Evolutionary conservation across 1,139 yeast species (phyloP).

Genomic region (Nakaseomyces sp.): DNA sequence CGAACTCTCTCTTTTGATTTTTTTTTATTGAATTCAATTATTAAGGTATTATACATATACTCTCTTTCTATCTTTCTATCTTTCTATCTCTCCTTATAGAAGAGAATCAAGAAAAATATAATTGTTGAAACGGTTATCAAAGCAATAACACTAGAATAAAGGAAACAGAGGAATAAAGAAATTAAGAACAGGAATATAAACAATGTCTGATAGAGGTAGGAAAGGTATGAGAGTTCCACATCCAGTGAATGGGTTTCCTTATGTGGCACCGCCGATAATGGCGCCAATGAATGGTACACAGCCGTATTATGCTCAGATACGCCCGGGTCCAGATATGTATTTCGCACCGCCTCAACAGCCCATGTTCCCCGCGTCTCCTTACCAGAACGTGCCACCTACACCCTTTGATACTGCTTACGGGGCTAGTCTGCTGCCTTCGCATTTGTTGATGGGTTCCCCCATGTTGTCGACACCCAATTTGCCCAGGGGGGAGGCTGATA

Average conservation of each 20-base stretch:
- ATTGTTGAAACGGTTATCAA: background rate
- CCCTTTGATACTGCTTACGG: conserved; percentile 50
- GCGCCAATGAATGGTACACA: background rate
- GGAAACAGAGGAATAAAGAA: background rate
- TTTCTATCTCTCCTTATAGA: too few species aligned
- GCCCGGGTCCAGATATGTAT: conserved; percentile 1
- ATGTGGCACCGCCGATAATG: conserved; percentile 2
- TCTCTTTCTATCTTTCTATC: too few species aligned
- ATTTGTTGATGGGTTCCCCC: conserved; percentile 58
- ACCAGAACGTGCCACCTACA: conserved; percentile 35
- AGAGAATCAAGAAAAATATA: too few species aligned
- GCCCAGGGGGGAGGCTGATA: conserved; percentile 6
- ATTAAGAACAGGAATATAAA: background rate
- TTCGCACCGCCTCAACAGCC: conserved; percentile 10
- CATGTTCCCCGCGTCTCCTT: conserved; percentile 15
- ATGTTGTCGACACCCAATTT: conserved; percentile 42
- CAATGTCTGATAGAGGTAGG: conserved; percentile 1
- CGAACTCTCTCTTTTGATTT: too few species aligned
- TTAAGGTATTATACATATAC: too few species aligned
- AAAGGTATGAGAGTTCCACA: conserved; percentile 1
- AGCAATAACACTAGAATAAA: background rate
- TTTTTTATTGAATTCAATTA: too few species aligned
- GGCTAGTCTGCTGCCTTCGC: conserved; percentile 63
- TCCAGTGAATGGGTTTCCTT: background rate
- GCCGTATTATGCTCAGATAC: conserved; percentile 3